Conservation (phyloP, 257 asterid species). For the Ocimum tenuiflorum region DNA sequence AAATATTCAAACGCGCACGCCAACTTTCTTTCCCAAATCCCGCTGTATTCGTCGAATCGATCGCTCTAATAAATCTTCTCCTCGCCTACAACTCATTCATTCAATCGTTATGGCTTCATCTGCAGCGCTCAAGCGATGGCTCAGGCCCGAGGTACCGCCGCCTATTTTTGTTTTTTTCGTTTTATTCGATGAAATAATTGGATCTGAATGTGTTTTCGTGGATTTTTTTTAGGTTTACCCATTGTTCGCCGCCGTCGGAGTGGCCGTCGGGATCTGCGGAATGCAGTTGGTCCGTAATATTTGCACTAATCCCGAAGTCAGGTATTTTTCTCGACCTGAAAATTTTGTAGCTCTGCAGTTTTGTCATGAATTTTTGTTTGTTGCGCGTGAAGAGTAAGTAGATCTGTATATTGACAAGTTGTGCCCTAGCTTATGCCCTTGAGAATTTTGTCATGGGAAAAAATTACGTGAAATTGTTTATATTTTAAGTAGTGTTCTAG, state of each 20-base stretch:
- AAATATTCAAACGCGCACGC: not conserved
- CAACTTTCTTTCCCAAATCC: not conserved
- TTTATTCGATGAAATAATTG: not conserved
- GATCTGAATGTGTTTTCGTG: conserved; percentile 30
- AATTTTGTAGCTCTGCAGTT: not conserved
- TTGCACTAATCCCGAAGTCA: conserved; percentile 74
- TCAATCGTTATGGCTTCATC: conserved; percentile 52
- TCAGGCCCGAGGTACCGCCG: conserved; percentile 68
- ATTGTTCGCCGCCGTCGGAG: conserved; percentile 74
- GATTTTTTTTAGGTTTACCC: conserved; percentile 58
- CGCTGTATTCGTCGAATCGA: not conserved
- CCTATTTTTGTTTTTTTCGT: not conserved
- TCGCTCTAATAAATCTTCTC: not conserved
- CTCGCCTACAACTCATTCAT: not conserved
- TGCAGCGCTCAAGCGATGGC: conserved; percentile 60
- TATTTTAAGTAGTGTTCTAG: not conserved
- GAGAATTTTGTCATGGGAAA: not conserved
- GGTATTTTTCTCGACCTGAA: conserved; percentile 32
- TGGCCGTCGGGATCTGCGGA: conserved; percentile 85
- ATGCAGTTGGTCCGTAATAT: conserved; percentile 86
- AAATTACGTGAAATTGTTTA: not conserved
- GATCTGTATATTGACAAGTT: conserved; percentile 9
- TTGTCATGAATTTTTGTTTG: not conserved
- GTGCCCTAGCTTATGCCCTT: not conserved
- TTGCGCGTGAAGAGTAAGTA: not conserved